Conservation (phyloP, 805 yeast species). For the Saturnispora galanensis region DNA sequence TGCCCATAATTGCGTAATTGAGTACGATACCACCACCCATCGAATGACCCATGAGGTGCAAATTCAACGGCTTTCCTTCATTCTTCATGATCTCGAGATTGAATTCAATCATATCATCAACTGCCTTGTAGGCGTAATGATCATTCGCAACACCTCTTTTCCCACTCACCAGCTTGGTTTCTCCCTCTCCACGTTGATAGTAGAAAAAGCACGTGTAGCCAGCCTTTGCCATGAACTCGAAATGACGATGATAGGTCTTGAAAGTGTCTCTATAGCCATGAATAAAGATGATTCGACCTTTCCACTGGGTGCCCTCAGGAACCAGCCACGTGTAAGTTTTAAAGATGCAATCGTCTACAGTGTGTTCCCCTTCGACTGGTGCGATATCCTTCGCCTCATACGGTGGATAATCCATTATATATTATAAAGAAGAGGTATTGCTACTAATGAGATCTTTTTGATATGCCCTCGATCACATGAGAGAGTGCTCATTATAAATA, state of each 20-base stretch:
- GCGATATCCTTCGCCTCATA: slow-evolving; percentile 7
- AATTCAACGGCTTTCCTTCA: slow-evolving; percentile 25
- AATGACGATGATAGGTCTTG: slow-evolving; percentile 37
- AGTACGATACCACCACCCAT: slow-evolving; percentile 75
- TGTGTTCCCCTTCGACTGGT: slow-evolving; percentile 7
- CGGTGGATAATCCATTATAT: slow-evolving; percentile 8
- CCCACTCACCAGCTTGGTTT: slow-evolving; percentile 42
- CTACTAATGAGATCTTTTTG: no score
- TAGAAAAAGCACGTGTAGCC: slow-evolving; percentile 63
- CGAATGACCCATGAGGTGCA: slow-evolving; percentile 58
- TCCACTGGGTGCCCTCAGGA: slow-evolving; percentile 17
- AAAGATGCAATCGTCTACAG: slow-evolving; percentile 17
- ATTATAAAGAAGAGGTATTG: neutral
- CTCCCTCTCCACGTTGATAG: slow-evolving; percentile 72
- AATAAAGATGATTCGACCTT: slow-evolving; percentile 49
- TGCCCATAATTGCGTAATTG: slow-evolving; percentile 53
- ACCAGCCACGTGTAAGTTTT: slow-evolving; percentile 15
- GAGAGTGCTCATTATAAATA: neutral
- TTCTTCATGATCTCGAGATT: slow-evolving; percentile 29
- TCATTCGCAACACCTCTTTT: slow-evolving; percentile 50
- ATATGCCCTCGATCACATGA: neutral
- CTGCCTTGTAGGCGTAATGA: slow-evolving; percentile 43
- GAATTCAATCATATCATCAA: slow-evolving; percentile 45
- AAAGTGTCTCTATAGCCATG: slow-evolving; percentile 68
- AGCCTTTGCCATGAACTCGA: slow-evolving; percentile 38